Base-by-base conservation (phyloP, 306 rosid species). In the Inga leiocalycina region DNA sequence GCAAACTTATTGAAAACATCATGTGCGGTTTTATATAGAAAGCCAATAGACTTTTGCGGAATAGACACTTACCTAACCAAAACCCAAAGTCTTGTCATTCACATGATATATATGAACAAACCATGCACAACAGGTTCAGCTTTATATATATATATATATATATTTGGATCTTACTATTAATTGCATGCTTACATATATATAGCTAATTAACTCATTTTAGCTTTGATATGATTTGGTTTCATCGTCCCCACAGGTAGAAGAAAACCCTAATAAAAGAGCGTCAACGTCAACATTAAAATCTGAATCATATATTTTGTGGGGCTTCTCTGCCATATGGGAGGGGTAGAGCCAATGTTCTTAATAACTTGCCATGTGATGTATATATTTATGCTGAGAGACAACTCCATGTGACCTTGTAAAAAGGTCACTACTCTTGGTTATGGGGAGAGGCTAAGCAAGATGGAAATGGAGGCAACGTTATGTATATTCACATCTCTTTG, bases 371-470 rank as follows among this genome's bases (percentile, higher is more conserved):
- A 84, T 84, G 85, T 84, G 86, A 72, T 35, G 32, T 3, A 10
- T 9, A 62, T 61, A 24, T 61, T 3, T 27, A 27, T 12, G 12
- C 24, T 14, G 6, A 24, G 74, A 46, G 87, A 84, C 86, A 84
- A 75, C 12, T 46, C 57, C 89, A 86, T 79, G 86, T 84, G 88
- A 75, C 79, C 61, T 61, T 71, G 44, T 34, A 45, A 71, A 62
- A 62, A 15, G 37, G 54, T 83, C 87, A 69, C 59, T 75, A 69
- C 84, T 39, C 24, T 39, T 48, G 69, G 79, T 68, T 20, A 79
- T 86, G 73, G 20, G 54, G 56, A 24, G 32, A 59, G 48, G 86
- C 68, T 71, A 44, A 46, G 57, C 62, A 79, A 79, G 57, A 22
- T 22, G 68, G 68, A 62, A 11, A 13, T 14, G 48, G 73, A 37